Evolutionary conservation across 208 protist species (phyloP), one percentile per base, ranked within the genome.

Genomic region (Leishmania guyanensis): DNA sequence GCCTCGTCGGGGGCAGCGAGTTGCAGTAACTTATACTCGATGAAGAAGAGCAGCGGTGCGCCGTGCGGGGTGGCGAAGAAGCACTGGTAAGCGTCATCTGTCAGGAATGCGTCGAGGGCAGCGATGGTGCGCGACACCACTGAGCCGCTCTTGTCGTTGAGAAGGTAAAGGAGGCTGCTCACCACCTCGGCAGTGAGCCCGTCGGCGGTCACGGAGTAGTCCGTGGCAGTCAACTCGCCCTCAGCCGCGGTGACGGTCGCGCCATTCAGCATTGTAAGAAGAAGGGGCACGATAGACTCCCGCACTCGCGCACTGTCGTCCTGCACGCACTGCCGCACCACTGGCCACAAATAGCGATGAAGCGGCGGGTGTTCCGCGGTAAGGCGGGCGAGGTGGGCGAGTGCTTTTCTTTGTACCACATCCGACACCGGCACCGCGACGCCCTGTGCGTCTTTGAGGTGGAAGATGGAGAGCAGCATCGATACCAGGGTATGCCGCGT

Each of bases 261-360:
- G 50, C 70, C 83, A 64, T 78, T 79, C 62, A 98, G 77, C 51
- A 95, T 76, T 1, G 88, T 90, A n/a, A 93, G 75, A 14, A 98
- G 88, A 17, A 98, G 85, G n/a, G 90, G 86, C 51, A 96, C 86
- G 43, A 88, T 90, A 5, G 90, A 90, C 88, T 97, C 95, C 2
- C 95, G 91, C 80, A 97, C 92, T 5, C 88, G 81, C 56, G 91
- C 88, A 68, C 84, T 93, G 71, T 92, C 91, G 64, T 95, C 89
- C n/a, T 86, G 91, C 53, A 93, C 86, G 66, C 90, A 95, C 70
- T 87, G 85, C 12, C 85, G 89, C 36, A 84, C 88, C 29, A 94
- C 89, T 20, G 92, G 92, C 93, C 94, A 97, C 68, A 94, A 85
- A 46, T 88, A 84, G 43, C 84, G 85, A 29, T 89, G 81, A 33